Base-by-base conservation (phyloP, 1,139 yeast species). In the Yamadazyma conglobata region DNA sequence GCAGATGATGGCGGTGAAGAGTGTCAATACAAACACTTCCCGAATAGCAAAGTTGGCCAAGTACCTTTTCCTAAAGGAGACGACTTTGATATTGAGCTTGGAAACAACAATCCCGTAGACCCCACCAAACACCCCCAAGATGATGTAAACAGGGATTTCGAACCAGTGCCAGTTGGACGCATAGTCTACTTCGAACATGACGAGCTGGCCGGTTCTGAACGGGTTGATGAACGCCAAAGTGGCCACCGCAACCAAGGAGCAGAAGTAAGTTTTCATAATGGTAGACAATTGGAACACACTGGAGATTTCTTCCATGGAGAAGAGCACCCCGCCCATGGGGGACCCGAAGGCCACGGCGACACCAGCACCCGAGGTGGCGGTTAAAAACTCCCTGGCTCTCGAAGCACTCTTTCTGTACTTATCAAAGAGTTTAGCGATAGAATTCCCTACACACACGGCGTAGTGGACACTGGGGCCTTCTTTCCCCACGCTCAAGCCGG, bases 201-300 rank as follows among this genome's bases (percentile, higher is more conserved):
- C 96, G 45, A 91, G 73, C 57, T 89, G 96, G 2, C 98, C 98
- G 0, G 93, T 86, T 49, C 96, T 70, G 52, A 89, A 91, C 1
- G 99, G 97, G 47, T 93, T 85, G 46, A 89, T 67, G 0, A 76
- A 61, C 18, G 85, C 77, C 18, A 91, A 61, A 0, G 89, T 81
- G 0, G 87, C 75, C 0, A 91, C 93, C 0, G 96, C 96, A 2
- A 88, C 76, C 38, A 93, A 61, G 1, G 96, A 84, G 47, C 96
- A 89, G 48, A 87, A 89, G 52, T 89, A 93, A 1, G 94, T 78
- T 47, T 87, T 83, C 94, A 95, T 86, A 54, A 93, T 73, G 1
- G 95, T 84, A 8, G 84, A 71, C 17, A 88, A 60, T 46, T 80
- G 85, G 52, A 87, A 84, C 7, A 71, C 73, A 13, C 81, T 66